phyloP scores from a whole-genome alignment of 1,284 basidiomycete species.

The Cutaneotrichosporon sp. region DNA sequence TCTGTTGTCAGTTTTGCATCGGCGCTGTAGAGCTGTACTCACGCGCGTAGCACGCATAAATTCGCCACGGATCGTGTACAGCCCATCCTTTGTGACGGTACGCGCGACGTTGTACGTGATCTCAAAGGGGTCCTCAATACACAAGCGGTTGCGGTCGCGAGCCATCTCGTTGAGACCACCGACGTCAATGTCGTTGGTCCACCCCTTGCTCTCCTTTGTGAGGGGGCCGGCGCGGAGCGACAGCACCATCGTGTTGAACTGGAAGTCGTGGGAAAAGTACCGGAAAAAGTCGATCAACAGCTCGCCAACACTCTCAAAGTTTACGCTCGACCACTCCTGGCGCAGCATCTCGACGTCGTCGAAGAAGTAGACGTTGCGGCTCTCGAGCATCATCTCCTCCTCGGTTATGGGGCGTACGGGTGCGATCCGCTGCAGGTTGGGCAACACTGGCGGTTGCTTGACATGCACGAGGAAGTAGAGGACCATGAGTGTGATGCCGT shows the following conservation, averaged over 20 bases:
- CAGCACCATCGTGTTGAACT: conserved; percentile 85
- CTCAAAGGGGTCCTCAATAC: conserved; percentile 98
- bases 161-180: conserved; percentile 63
- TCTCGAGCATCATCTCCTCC: conserved; percentile 85
- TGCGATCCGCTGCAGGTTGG: conserved; percentile 85
- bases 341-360: conserved; percentile 88
- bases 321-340: conserved; percentile 89
- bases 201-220: conserved; percentile 87
- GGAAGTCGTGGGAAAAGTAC: conserved; percentile 91
- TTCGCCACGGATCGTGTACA: conserved; percentile 96
- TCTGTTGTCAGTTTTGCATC: conserved; percentile 43
- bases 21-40: conserved; percentile 15
- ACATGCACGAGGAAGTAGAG: conserved; percentile 97
- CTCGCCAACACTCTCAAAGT: conserved; percentile 89
- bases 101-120: conserved; percentile 91
- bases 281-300: conserved; percentile 98
- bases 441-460: conserved; percentile 89
- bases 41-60: conserved; percentile 90
- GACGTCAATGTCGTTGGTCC: conserved; percentile 73
- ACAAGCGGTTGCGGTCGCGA: conserved; percentile 84
- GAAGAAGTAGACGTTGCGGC: conserved; percentile 90
- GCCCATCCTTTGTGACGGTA: conserved; percentile 92
- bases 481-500: conserved; percentile 96
- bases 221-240: conserved; percentile 86
- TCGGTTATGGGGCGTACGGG: conserved; percentile 76